phyloP scores from a whole-genome alignment of 768 basidiomycete species.

The Rhodotorula babjevae region DNA sequence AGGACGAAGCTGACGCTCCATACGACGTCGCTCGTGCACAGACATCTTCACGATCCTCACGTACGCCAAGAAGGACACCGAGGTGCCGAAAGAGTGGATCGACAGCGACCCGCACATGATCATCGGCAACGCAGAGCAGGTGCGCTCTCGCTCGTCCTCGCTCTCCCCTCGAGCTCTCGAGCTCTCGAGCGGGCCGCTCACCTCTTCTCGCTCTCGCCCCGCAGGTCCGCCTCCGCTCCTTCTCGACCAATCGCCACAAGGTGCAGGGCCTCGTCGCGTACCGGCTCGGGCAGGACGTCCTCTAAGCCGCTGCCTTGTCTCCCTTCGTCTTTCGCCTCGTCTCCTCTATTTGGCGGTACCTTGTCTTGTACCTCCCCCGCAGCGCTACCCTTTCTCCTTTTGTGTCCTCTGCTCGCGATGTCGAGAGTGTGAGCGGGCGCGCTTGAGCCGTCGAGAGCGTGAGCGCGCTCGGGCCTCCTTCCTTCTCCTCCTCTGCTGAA shows the following conservation, averaged over 20 bases:
- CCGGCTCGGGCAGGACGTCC: constrained; percentile 37
- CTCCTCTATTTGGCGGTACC: background rate
- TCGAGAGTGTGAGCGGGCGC: too few species aligned
- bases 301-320: background rate
- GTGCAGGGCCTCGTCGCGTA: constrained; percentile 98
- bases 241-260: constrained; percentile 95
- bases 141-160: constrained; percentile 69
- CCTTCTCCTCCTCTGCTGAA: too few species aligned
- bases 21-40: too few species aligned
- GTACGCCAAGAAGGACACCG: constrained; percentile 85
- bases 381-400: too few species aligned
- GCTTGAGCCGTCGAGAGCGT: too few species aligned
- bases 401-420: too few species aligned
- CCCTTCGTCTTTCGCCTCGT: background rate
- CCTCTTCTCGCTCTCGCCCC: too few species aligned
- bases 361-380: too few species aligned
- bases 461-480: too few species aligned
- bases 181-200: background rate
- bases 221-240: constrained; percentile 80
- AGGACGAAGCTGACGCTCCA: too few species aligned
- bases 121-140: constrained; percentile 54
- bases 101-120: constrained; percentile 58
- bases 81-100: constrained; percentile 92
- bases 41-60: constrained; percentile 93
- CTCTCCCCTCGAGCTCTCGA: constrained; percentile 42